Evolutionary conservation across 352 stramenopile genomes (phyloP), one percentile per base, ranked within the genome.

Genomic region (Phytopythium sindhum): DNA sequence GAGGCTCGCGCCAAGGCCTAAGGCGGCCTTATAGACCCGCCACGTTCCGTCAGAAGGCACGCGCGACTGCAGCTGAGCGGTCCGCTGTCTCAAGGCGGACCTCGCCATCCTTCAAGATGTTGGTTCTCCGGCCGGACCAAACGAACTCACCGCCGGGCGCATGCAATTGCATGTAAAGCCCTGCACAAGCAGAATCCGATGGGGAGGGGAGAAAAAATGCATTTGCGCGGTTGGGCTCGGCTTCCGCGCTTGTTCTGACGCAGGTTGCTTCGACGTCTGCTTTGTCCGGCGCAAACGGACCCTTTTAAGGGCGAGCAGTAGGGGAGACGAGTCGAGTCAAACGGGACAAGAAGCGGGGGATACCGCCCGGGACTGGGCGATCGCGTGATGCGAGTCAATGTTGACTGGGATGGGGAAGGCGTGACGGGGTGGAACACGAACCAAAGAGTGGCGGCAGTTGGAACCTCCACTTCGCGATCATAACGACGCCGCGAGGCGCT

Each of bases 181-280:
- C 31, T 8, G 31, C 31, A 35, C 8, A 8, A 35, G 45, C 45
- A 52, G 2, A 26, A n/a, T 29, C 14, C 14, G 19, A 2, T 24
- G 26, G 45, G 19, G 3, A 19, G 45, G 26, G 45, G 26, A 26
- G 17, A 19, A 54, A 54, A 35, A 35, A 35, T 1, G 23, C 48
- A 14, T 26, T 10, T 24, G 45, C 0, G n/a, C 15, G 21, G 15
- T 19, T 48, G 45, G 5, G n/a, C 12, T 26, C n/a, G 45, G 10
- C n/a, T 52, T 52, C 48, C 24, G 29, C 12, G 45, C 45, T 12
- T 19, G 23, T 54, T 54, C 48, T 54, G 48, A 54, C 48, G 48
- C 48, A 54, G 24, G 9, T 8, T 33, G 48, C 48, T 54, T 54
- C 48, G 48, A 54, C 48, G 48, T 54, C 48, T 23, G 23, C 45